Evolutionary conservation across 441 rosid genomes (phyloP).

Genomic region (Mallotus japonicus): DNA sequence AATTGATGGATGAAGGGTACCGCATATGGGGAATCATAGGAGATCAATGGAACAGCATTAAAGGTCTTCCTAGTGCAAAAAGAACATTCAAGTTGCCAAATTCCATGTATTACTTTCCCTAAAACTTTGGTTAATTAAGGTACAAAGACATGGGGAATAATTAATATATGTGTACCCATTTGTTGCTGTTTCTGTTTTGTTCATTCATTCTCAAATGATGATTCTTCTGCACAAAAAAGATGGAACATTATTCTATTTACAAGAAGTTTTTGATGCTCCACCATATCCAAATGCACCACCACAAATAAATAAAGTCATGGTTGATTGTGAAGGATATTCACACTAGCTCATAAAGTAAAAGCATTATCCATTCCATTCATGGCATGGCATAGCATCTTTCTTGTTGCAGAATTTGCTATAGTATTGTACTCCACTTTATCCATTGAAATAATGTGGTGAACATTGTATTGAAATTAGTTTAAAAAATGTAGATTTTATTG

Average conservation of each 20-base stretch:
- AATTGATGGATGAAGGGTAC: conserved; percentile 52
- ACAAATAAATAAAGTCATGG: conserved; percentile 7
- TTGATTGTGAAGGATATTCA: conserved; percentile 3
- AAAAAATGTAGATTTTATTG: no score
- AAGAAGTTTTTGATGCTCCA: no score
- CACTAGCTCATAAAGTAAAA: not conserved
- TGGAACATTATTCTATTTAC: no score
- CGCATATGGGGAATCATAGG: conserved; percentile 76
- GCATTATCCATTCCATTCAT: not conserved
- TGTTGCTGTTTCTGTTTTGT: not conserved
- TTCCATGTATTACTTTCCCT: conserved; percentile 63
- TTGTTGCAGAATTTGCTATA: not conserved
- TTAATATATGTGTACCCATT: not conserved
- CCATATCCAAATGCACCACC: not conserved
- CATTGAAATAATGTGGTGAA: not conserved
- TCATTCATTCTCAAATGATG: not conserved
- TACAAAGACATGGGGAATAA: not conserved
- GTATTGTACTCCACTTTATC: not conserved
- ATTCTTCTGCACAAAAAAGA: not conserved
- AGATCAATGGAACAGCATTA: conserved; percentile 80
- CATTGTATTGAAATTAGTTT: not conserved
- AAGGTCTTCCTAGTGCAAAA: conserved; percentile 60
- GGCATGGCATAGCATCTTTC: not conserved
- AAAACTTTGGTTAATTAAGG: not conserved
- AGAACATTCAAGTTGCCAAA: conserved; percentile 91